A percentile compares a stretch with the other conserved stretches of the same genome.
phyloP scores from a whole-genome alignment of 2,329 filamentous ascomycete genomes.

The Xylariaceae sp. region DNA sequence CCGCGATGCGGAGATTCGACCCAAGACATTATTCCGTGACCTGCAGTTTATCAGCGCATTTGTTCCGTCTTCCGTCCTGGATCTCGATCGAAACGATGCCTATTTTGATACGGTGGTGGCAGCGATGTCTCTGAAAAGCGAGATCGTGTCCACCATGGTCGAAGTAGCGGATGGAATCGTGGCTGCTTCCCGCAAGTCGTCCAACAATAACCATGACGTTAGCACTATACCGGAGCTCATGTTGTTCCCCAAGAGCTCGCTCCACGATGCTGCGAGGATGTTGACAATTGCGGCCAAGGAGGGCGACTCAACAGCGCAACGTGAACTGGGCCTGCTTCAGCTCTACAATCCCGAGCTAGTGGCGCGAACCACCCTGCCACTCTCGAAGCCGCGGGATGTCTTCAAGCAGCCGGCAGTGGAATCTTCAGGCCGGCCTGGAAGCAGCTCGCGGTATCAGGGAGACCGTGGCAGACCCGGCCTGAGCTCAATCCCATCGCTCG shows the following conservation, averaged over 20 bases:
- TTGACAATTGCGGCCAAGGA: conserved; percentile 93
- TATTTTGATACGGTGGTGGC: conserved; percentile 90
- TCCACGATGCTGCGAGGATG: conserved; percentile 81
- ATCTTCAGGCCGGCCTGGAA: conserved; percentile 46
- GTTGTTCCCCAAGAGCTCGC: conserved; percentile 52
- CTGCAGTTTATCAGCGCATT: conserved; percentile 70
- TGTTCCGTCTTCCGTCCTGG: conserved; percentile 56
- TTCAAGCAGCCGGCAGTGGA: conserved; percentile 88
- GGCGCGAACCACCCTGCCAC: conserved; percentile 71
- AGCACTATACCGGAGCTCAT: conserved; percentile 33
- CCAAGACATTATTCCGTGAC: conserved; percentile 76
- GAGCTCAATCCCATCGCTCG: conserved; percentile 25
- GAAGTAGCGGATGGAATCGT: conserved; percentile 68
- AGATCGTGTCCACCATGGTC: conserved; percentile 81
- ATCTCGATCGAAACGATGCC: conserved; percentile 66
- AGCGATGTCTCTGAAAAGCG: conserved; percentile 81
- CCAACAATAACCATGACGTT: conserved; percentile 25
- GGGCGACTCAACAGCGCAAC: conserved; percentile 80
- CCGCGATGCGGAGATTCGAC: conserved; percentile 63
- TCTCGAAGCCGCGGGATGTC: conserved; percentile 79
- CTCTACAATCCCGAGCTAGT: conserved; percentile 86
- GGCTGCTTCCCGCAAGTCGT: conserved; percentile 55
- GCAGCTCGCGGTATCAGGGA: conserved; percentile 32
- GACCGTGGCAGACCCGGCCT: conserved; percentile 31
- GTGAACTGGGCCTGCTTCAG: conserved; percentile 90